Base-by-base conservation (phyloP, 371 early-diverging fungal genomes). In the Batkoa obscura region DNA sequence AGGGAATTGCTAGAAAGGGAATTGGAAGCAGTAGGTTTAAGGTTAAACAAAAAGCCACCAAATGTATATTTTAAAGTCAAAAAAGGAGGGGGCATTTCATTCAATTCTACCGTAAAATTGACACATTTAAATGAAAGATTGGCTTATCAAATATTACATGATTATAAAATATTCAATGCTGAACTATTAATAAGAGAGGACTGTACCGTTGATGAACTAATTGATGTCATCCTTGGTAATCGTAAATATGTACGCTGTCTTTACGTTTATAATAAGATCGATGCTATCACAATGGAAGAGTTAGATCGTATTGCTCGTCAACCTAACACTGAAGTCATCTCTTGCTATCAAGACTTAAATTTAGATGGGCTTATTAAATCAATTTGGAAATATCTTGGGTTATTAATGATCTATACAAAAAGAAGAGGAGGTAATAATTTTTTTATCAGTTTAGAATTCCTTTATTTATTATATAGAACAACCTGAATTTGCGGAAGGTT, bases 181-280 rank as follows among this genome's bases (percentile, higher is more conserved):
- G 99, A 99, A 63, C 84, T 99, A n/a, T 76, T 95, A 58, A 84
- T 99, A 60, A 86, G 96, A 57, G 94, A 94, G 64, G 98, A 98
- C 65, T 83, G 86, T 58, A 94, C 87, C 15, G 90, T 94, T 2
- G 99, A 99, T 65, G 93, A 99, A 60, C 89, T 99, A 59, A 93
- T 99, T 62, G 99, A 99, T 71, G 94, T 93, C 17, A 86, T 99
- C 3, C 79, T 95, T 34, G 94, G 93, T 4, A 94, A 98, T 76
- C 81, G 96, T 64, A 94, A 91, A 62, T 98, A 99, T 66, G 76
- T 99, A 57, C 81, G 80, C 9, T 92, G 93, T 62, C 74, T 99
- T 58, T 99, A 98, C 72, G 89, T 79, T 59, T 88, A 85, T 67
- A 99, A 99, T 81, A 99, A 99, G 78, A 90, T 99, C 55, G 99